Evolutionary conservation across 306 rosid species (phyloP), one percentile per base, ranked within the genome.

Genomic region (Alnus glutinosa): DNA sequence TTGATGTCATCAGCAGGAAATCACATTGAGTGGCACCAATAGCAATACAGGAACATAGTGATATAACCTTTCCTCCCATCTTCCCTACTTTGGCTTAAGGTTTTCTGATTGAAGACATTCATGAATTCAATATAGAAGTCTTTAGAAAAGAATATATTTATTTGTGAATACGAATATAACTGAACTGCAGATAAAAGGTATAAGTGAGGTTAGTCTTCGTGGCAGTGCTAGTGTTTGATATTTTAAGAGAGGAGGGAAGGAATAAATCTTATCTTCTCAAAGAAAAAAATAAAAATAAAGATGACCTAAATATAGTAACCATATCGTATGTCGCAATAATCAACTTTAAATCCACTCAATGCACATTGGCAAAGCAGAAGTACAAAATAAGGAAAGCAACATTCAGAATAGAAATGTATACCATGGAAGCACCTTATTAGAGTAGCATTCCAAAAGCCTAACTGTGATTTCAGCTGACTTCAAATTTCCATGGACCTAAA

Each of bases 341-440:
- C 2, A 10, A 39, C 8, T 39, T 67, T 50, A 67, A 64, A 42
- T 6, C 30, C 32, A 67, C 49, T 67, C 48, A 9, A 39, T 39
- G 30, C 30, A 42, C 1, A 67, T 67, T 11, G 42, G n/a, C 13
- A 4, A 8, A 67, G 49, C 23, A 9, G 49, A 67, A 67, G 71
- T n/a, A 39, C 8, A 16, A 42, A n/a, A 1, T 37, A 67, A 7
- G 14, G 50, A 67, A 67, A 67, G 28, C 12, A 18, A 42, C 32
- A 42, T 64, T 42, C 50, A 67, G 72, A n/a, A 55, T 69, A 79
- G 51, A 76, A 72, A 47, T 28, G 30, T 78, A 63, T 95, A 92
- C 98, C 98, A 89, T 57, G 98, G 91, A 78, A 92, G 88, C 84
- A 92, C 73, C 90, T 91, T 90, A 80, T 81, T 77, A 62, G 96